Conservation (phyloP, 257 asterid genomes). For the Solanum pimpinellifolium region DNA sequence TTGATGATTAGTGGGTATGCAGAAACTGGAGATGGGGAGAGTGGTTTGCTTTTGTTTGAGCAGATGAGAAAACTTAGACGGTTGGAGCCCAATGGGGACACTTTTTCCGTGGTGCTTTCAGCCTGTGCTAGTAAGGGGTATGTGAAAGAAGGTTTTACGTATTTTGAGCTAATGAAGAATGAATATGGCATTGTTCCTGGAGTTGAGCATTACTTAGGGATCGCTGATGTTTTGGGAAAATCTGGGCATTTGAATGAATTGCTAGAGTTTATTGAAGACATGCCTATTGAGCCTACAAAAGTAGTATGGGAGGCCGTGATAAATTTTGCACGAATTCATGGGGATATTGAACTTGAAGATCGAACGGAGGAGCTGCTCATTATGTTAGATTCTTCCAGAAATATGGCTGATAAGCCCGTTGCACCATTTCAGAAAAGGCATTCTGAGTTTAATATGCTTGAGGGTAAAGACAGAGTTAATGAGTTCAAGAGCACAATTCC, state of each 20-base stretch:
- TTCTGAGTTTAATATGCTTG: constrained; percentile 6
- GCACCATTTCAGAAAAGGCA: constrained; percentile 8
- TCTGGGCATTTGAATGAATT: constrained; percentile 32
- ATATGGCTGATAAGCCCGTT: not conserved
- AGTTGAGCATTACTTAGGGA: constrained; percentile 20
- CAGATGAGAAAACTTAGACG: constrained; percentile 18
- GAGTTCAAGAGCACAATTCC: not conserved
- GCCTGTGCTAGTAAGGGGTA: constrained; percentile 28
- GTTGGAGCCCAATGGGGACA: constrained; percentile 18
- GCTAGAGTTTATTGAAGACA: constrained; percentile 22
- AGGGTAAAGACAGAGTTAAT: not conserved
- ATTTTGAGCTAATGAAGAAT: constrained; percentile 25
- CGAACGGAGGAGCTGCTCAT: constrained; percentile 16
- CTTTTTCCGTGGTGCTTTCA: constrained; percentile 18
- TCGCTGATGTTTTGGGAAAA: constrained; percentile 20
- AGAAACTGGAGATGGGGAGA: constrained; percentile 21
- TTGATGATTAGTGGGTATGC: constrained; percentile 28
- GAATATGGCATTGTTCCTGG: constrained; percentile 14
- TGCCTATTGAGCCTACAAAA: constrained; percentile 23
- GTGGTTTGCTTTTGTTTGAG: constrained; percentile 26
- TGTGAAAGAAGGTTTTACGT: constrained; percentile 14
- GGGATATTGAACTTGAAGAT: constrained; percentile 33
- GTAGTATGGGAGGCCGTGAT: constrained; percentile 22
- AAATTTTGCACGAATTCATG: constrained; percentile 20
- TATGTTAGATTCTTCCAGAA: constrained; percentile 8